Conservation (phyloP, 148 eudicot genomes). For the Pharnaceum exiguum region DNA sequence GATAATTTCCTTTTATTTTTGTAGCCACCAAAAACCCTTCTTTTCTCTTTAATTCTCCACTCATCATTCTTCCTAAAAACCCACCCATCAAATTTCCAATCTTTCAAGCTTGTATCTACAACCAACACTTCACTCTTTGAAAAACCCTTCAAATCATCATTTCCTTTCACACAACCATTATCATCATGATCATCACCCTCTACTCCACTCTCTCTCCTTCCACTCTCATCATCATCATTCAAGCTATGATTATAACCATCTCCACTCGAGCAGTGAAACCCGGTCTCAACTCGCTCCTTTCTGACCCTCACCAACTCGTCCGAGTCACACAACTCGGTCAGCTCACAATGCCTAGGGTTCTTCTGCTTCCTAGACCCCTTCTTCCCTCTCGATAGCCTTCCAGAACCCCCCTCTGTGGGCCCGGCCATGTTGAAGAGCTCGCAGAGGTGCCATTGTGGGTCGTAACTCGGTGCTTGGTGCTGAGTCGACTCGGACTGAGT, state of each 20-base stretch:
- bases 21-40: slow-evolving; percentile 19
- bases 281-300: slow-evolving; percentile 15
- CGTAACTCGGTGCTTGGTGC: slow-evolving; percentile 2
- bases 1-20: slow-evolving; percentile 41
- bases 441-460: slow-evolving; percentile 28
- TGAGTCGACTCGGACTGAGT: slow-evolving; percentile 20
- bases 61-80: slow-evolving; percentile 73
- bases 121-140: slow-evolving; percentile 73
- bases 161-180: slow-evolving; percentile 29
- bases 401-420: slow-evolving; percentile 15
- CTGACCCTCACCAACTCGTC: slow-evolving; percentile 27
- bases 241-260: slow-evolving; percentile 40
- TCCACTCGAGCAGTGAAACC: slow-evolving; percentile 31
- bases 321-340: slow-evolving; percentile 16
- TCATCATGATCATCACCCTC: slow-evolving; percentile 5
- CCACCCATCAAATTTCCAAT: slow-evolving; percentile 67
- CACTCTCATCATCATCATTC: slow-evolving; percentile 11
- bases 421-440: slow-evolving; percentile 68
- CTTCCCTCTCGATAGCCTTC: slow-evolving; percentile 25
- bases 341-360: slow-evolving; percentile 57
- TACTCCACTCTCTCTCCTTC: neutral
- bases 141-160: slow-evolving; percentile 42
- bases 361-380: slow-evolving; percentile 52
- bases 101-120: slow-evolving; percentile 61
- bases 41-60: slow-evolving; percentile 80